Evolutionary conservation across 108 stramenopile genomes (phyloP), one percentile per base, ranked within the genome.

Genomic region (Nannochloropsis oceanica): DNA sequence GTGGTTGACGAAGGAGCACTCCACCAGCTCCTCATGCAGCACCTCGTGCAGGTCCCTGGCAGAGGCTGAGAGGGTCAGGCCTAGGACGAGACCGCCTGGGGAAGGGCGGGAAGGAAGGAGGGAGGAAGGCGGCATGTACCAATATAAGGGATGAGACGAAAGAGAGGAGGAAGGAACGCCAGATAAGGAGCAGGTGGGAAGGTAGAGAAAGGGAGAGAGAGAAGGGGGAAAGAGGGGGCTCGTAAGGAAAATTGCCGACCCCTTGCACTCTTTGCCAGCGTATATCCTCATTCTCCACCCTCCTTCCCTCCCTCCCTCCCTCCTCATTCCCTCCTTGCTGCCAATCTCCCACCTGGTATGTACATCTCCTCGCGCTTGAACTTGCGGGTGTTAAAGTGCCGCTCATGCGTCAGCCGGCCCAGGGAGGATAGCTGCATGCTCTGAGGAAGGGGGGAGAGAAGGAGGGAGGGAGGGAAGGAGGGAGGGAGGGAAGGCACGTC

Each of bases 21-120:
- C 90, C 42, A 91, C 80, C 44, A 95, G 89, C 84, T 95, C 94
- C 88, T 96, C 95, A 84, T 94, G 93, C 13, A 95, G 92, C 7
- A 92, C 83, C 90, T 95, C 94, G 86, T 95, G 95, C 34, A 95
- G 90, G 84, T 95, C 95, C 27, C 94, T 87, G 44, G 93, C 89
- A 12, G 94, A 88, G 10, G 93, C 92, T 12, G 90, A 90, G 84
- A 91, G 80, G 27, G 92, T 84, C 27, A 95, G 80, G 22, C 93
- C 95, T 12, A 95, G 84, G 44, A 95, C 93, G 79, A 95, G 85
- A 14, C 95, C 95, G 59, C 59, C 59, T 73, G 59, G 7, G 59
- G 59, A 73, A n/a, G 59, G 59, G 22, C 7, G n/a, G 9, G 59
- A 34, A 34, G 34, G 34, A 34, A 34, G 34, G 34, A 34, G 34